These are phyloP conservation scores for Zygoascus hellenicus DNA, from an alignment of 1,139 yeast genomes.

Conservation along the genomic window DNA sequence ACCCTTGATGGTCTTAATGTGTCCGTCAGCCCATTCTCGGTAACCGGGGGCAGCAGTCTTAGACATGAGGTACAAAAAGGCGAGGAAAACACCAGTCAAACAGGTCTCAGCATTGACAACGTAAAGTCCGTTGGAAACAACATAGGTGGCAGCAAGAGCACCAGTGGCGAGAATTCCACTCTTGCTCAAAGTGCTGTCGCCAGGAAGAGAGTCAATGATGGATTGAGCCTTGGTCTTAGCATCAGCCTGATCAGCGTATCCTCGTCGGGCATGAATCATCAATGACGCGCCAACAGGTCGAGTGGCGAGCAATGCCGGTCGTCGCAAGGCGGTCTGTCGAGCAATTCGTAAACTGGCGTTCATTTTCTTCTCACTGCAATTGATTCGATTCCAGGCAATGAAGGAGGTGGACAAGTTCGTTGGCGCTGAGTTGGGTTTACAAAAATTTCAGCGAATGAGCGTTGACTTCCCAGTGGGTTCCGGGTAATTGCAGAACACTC, in stretches of 20 bases:
- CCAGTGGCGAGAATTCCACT: conserved; percentile 94
- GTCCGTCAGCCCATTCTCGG: conserved; percentile 91
- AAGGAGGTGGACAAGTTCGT: not conserved
- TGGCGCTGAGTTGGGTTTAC: not conserved
- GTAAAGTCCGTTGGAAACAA: conserved; percentile 87
- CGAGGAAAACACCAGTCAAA: conserved; percentile 71
- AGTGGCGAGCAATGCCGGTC: conserved; percentile 3
- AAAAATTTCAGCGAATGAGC: conserved; percentile 10
- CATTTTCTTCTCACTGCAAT: conserved; percentile 1
- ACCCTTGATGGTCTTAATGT: conserved; percentile 75
- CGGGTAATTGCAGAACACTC: no score
- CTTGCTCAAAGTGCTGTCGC: conserved; percentile 80
- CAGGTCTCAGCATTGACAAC: conserved; percentile 93
- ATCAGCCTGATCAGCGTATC: conserved; percentile 45
- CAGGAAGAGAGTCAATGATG: conserved; percentile 89
- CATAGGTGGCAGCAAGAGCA: conserved; percentile 90
- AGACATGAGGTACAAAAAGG: conserved; percentile 68
- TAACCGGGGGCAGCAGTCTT: conserved; percentile 92
- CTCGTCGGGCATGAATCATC: conserved; percentile 12
- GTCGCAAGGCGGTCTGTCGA: conserved; percentile 8
- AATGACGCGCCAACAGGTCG: conserved; percentile 7
- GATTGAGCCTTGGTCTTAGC: conserved; percentile 91
- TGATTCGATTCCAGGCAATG: no score
- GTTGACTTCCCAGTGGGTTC: not conserved
- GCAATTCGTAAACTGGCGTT: conserved; percentile 10